These are phyloP conservation scores for Goniomonas avonlea DNA, from an alignment of 78 protist genomes.

Conservation along the genomic window DNA sequence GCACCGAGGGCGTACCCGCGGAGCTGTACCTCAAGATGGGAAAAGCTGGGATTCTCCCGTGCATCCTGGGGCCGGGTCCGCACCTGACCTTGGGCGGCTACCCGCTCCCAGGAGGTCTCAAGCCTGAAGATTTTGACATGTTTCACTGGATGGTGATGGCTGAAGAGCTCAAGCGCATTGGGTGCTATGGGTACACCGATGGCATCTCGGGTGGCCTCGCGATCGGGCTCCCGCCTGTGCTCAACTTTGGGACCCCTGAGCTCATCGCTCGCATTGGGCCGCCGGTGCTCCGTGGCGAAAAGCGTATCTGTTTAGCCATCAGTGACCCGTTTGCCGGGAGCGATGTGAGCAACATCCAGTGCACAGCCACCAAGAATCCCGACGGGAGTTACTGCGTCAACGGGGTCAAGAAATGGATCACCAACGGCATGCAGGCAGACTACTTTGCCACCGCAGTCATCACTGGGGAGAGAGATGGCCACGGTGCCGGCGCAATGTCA, in stretches of 20 bases:
- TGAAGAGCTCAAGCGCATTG: background rate
- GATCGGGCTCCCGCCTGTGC: background rate
- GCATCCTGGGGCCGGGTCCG: background rate
- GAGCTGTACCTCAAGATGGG: background rate
- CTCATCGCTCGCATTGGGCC: background rate
- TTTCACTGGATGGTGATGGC: background rate
- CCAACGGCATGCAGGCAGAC: no score
- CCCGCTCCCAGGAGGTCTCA: background rate
- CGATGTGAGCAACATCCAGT: background rate
- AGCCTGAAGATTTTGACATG: background rate
- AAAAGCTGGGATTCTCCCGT: background rate
- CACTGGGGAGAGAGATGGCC: background rate
- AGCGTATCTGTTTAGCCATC: background rate
- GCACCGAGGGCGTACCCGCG: no score
- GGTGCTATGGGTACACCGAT: background rate
- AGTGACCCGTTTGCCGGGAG: background rate
- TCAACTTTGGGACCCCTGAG: background rate
- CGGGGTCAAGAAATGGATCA: constrained; percentile 11
- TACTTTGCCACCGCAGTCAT: background rate
- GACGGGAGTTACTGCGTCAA: background rate
- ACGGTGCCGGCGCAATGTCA: background rate
- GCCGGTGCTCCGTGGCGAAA: background rate
- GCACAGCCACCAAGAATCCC: background rate
- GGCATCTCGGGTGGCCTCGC: background rate
- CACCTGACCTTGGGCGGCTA: background rate